A percentile compares a stretch with the other conserved stretches of the same genome.
Conservation (phyloP, 176 grass and related monocot genomes). For the Oryza glaberrima region DNA sequence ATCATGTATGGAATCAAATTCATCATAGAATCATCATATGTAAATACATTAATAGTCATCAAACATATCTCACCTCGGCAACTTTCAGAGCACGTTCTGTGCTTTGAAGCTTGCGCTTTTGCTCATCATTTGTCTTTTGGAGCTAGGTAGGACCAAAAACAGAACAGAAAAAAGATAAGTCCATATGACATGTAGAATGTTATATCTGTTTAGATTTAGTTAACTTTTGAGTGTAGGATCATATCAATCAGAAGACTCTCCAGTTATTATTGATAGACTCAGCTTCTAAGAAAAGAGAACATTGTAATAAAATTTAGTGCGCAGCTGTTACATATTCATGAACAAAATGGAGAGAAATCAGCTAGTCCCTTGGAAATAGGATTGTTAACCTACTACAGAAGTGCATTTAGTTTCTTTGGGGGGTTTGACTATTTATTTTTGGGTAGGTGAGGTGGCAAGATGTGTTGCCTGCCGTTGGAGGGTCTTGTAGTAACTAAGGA, state of each 20-base stretch:
- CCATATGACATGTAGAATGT: slow-evolving; percentile 9
- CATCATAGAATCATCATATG: neutral
- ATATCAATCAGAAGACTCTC: slow-evolving; percentile 4
- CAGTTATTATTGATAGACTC: neutral
- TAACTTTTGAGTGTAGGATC: neutral
- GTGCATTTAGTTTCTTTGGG: neutral
- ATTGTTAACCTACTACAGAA: neutral
- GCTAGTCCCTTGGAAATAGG: neutral
- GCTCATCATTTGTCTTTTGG: slow-evolving; percentile 72
- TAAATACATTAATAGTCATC: neutral
- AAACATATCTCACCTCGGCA: slow-evolving; percentile 72
- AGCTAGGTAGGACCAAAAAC: slow-evolving; percentile 54
- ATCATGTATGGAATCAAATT: slow-evolving; percentile 37
- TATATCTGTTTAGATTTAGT: neutral
- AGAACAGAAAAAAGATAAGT: slow-evolving; percentile 27
- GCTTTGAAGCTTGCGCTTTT: slow-evolving; percentile 74
- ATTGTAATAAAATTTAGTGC: neutral
- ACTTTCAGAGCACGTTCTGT: slow-evolving; percentile 91
- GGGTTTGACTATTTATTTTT: neutral
- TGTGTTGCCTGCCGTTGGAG: neutral
- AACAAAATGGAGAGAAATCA: neutral
- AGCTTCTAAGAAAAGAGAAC: neutral
- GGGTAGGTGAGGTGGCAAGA: neutral
- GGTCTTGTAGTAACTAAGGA: neutral
- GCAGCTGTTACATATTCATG: neutral